Conservation (phyloP, 495 filamentous ascomycete genomes). For the Achaetomiella virescens region DNA sequence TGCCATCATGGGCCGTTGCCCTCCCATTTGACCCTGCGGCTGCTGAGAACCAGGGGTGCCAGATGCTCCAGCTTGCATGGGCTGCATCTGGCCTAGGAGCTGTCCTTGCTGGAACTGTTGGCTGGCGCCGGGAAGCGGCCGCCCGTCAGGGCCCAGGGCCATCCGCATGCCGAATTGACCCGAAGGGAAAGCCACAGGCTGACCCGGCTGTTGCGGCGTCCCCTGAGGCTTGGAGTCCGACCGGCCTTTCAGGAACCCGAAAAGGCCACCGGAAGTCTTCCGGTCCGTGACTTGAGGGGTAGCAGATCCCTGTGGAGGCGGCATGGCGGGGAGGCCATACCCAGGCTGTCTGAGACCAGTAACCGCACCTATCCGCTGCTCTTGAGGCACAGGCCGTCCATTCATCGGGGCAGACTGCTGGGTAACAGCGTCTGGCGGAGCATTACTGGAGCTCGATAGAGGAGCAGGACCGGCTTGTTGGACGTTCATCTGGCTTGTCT, state of each 20-base stretch:
- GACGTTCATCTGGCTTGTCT: neutral
- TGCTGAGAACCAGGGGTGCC: conserved; percentile 5
- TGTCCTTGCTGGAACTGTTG: conserved; percentile 15
- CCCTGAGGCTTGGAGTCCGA: conserved; percentile 7
- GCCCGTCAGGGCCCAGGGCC: conserved; percentile 25
- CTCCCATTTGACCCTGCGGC: neutral
- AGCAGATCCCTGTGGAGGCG: neutral
- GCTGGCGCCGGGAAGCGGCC: conserved; percentile 13
- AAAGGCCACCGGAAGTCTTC: conserved; percentile 23
- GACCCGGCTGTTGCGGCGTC: conserved; percentile 9
- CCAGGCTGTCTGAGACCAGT: conserved; percentile 12
- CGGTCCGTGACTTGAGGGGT: conserved; percentile 11
- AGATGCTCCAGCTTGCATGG: conserved; percentile 3
- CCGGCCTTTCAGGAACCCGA: conserved; percentile 25
- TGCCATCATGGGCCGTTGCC: conserved; percentile 1
- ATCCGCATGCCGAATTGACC: conserved; percentile 19
- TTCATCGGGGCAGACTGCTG: neutral
- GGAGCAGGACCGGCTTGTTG: neutral
- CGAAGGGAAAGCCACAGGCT: conserved; percentile 4
- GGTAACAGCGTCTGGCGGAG: neutral
- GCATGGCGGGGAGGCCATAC: conserved; percentile 2
- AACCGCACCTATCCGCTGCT: neutral
- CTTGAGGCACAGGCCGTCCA: neutral
- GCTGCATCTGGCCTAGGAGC: conserved; percentile 7
- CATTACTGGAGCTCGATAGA: neutral